Conservation (phyloP, 306 rosid genomes). For the Boehmeria nivea region DNA sequence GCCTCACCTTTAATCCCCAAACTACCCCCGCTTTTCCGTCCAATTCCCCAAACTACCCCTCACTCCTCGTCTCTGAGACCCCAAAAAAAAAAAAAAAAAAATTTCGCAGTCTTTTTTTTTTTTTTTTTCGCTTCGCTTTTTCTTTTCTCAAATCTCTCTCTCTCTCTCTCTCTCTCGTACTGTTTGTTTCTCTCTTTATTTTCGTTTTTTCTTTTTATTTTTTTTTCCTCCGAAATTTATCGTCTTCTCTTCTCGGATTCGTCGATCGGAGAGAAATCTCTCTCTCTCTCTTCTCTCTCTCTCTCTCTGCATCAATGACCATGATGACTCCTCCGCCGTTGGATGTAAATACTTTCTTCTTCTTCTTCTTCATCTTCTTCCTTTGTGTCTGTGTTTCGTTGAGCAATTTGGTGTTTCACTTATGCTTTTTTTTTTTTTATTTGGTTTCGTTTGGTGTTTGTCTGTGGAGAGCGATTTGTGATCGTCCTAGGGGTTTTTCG, state of each 20-base stretch:
- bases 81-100: no score
- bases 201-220: background rate
- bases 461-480: slow-evolving; percentile 17
- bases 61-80: no score
- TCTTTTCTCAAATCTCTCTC: background rate
- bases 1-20: background rate
- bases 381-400: background rate
- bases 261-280: slow-evolving; percentile 36
- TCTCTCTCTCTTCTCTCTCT: slow-evolving; percentile 26
- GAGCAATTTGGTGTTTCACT: background rate
- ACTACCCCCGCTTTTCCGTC: background rate
- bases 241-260: slow-evolving; percentile 37
- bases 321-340: slow-evolving; percentile 48
- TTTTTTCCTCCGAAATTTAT: slow-evolving; percentile 3
- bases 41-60: background rate
- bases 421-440: background rate
- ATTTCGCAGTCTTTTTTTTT: no score
- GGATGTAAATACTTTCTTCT: slow-evolving; percentile 31
- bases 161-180: background rate
- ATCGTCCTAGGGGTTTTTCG: slow-evolving; percentile 21
- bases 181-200: slow-evolving; percentile 5
- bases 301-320: slow-evolving; percentile 42
- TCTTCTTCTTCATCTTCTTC: background rate
- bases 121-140: background rate
- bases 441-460: slow-evolving; percentile 8